phyloP scores from a whole-genome alignment of 2,329 filamentous ascomycete genomes.

The Mycocentrospora acerina region DNA sequence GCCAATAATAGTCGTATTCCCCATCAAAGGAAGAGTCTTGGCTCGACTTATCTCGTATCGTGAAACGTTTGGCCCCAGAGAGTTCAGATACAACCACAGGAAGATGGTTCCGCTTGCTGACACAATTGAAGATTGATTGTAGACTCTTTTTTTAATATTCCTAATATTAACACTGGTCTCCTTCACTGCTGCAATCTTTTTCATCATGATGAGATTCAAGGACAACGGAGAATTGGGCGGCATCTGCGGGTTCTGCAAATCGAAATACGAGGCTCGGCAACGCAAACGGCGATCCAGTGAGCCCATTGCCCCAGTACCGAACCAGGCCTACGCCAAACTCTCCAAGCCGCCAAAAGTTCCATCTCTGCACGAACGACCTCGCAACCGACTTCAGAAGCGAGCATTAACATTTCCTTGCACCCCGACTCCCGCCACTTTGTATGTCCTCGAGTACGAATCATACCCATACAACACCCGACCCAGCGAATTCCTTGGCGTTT shows the following conservation, averaged over 20 bases:
- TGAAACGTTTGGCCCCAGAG: constrained; percentile 9
- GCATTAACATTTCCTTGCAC: background rate
- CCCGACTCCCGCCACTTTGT: constrained; percentile 1
- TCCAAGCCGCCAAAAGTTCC: constrained; percentile 11
- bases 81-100: background rate
- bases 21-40: constrained; percentile 4
- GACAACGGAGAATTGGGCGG: constrained; percentile 9
- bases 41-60: constrained; percentile 8
- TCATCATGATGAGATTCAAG: constrained; percentile 8
- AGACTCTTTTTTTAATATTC: constrained; percentile 1
- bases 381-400: constrained; percentile 10
- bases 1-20: constrained; percentile 4
- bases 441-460: constrained; percentile 22
- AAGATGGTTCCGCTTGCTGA: background rate
- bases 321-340: constrained; percentile 5
- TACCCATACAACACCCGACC: constrained; percentile 23
- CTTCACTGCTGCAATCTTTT: constrained; percentile 1
- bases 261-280: background rate
- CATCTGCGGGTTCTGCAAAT: constrained; percentile 9
- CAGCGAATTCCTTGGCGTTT: constrained; percentile 22
- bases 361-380: constrained; percentile 1
- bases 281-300: constrained; percentile 1
- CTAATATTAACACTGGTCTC: constrained; percentile 2
- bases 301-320: constrained; percentile 1
- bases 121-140: background rate